Conservation (phyloP, 495 filamentous ascomycete species). For the Xylaria intraflava region DNA sequence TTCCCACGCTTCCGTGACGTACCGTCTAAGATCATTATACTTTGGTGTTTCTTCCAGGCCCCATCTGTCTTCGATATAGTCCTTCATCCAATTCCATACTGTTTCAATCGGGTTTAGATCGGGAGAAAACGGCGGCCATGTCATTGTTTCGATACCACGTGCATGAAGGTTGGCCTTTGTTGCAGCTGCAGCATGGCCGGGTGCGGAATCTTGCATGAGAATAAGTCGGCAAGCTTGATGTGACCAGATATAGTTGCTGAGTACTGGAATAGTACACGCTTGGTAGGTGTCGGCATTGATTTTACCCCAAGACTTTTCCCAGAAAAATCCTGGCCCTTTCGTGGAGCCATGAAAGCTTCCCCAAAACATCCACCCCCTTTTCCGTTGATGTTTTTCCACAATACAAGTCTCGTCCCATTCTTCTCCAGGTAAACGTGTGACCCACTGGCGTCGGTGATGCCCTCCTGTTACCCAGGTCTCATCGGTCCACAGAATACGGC, state of each 20-base stretch:
- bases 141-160: not conserved
- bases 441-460: not conserved
- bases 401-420: not conserved
- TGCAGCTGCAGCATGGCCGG: not conserved
- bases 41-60: conserved; percentile 12
- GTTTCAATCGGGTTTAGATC: not conserved
- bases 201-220: not conserved
- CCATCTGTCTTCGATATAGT: conserved; percentile 15
- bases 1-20: not conserved
- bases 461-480: not conserved
- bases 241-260: not conserved
- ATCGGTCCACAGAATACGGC: not conserved
- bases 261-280: not conserved
- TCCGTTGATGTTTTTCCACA: not conserved
- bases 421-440: not conserved
- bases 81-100: not conserved
- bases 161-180: not conserved
- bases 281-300: not conserved
- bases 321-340: not conserved
- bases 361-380: not conserved
- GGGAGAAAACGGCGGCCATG: not conserved
- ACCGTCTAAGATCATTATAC: conserved; percentile 23
- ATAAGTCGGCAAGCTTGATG: not conserved
- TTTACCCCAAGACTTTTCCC: not conserved
- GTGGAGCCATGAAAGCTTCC: not conserved